Evolutionary conservation across 768 basidiomycete genomes (phyloP).

Genomic region (Postia placenta): DNA sequence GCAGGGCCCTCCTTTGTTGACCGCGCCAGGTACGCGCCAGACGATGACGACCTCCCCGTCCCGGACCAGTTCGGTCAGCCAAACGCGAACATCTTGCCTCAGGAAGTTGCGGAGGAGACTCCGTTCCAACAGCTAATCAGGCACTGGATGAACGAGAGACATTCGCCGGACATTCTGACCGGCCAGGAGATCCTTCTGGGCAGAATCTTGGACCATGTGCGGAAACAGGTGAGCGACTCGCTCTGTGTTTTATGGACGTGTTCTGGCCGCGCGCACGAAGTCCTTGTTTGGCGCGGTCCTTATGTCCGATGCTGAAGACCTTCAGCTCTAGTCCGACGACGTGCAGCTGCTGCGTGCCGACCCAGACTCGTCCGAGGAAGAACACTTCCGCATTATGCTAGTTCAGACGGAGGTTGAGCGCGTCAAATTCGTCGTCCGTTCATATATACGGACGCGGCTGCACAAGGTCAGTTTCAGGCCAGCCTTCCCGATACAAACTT

Average conservation of each 20-base stretch:
- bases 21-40: slow-evolving; percentile 31
- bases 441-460: slow-evolving; percentile 81
- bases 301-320: slow-evolving; percentile 12
- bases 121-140: slow-evolving; percentile 66
- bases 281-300: neutral
- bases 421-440: slow-evolving; percentile 86
- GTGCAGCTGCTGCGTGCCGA: slow-evolving; percentile 75
- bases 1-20: slow-evolving; percentile 26
- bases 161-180: slow-evolving; percentile 74
- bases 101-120: slow-evolving; percentile 39
- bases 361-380: slow-evolving; percentile 83
- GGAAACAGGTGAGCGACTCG: slow-evolving; percentile 58
- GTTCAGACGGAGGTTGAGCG: slow-evolving; percentile 94
- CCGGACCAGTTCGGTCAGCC: slow-evolving; percentile 18
- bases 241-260: neutral
- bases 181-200: slow-evolving; percentile 65
- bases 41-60: slow-evolving; percentile 32
- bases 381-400: slow-evolving; percentile 88
- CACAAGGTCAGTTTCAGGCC: slow-evolving; percentile 84
- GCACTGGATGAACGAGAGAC: slow-evolving; percentile 83
- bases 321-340: slow-evolving; percentile 56
- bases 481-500: neutral
- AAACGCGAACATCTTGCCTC: slow-evolving; percentile 13
- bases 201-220: slow-evolving; percentile 65
- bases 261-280: neutral